Conservation (phyloP, 345 rosid genomes). For the Gossypium sturtianum region DNA sequence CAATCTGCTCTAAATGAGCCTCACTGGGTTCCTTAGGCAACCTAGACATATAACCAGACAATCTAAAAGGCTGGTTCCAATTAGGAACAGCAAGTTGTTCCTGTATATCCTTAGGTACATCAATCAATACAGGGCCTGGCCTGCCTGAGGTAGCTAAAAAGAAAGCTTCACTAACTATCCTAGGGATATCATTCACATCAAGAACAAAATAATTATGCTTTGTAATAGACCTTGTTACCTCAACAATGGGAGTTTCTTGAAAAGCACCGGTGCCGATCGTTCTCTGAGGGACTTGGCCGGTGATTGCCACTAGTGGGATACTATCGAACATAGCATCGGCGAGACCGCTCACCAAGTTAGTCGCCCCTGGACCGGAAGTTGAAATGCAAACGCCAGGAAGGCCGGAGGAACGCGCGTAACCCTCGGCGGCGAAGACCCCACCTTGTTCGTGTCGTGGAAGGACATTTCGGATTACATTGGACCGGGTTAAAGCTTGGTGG, state of each 20-base stretch:
- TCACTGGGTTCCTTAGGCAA: constrained; percentile 57
- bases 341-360: constrained; percentile 78
- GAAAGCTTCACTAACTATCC: constrained; percentile 76
- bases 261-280: constrained; percentile 92
- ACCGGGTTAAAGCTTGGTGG: too few relatives aligned
- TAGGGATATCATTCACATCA: constrained; percentile 82
- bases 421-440: too few relatives aligned
- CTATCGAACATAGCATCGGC: constrained; percentile 87
- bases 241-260: constrained; percentile 83
- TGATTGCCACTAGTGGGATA: constrained; percentile 75
- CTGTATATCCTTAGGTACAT: constrained; percentile 85
- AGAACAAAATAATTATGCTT: constrained; percentile 81
- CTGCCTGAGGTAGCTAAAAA: constrained; percentile 74
- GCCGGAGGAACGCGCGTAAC: too few relatives aligned
- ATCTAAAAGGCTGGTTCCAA: constrained; percentile 49
- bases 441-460: too few relatives aligned
- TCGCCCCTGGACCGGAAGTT: constrained; percentile 90
- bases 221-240: constrained; percentile 80
- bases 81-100: constrained; percentile 76
- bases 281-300: constrained; percentile 81
- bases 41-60: constrained; percentile 70
- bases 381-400: constrained; percentile 40
- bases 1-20: constrained; percentile 59
- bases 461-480: too few relatives aligned
- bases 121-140: constrained; percentile 88